A percentile compares a stretch with the other conserved stretches of the same genome.
These are phyloP conservation scores for Amylostereum chailletii DNA, from an alignment of 1,284 basidiomycete species.

Conservation along the genomic window DNA sequence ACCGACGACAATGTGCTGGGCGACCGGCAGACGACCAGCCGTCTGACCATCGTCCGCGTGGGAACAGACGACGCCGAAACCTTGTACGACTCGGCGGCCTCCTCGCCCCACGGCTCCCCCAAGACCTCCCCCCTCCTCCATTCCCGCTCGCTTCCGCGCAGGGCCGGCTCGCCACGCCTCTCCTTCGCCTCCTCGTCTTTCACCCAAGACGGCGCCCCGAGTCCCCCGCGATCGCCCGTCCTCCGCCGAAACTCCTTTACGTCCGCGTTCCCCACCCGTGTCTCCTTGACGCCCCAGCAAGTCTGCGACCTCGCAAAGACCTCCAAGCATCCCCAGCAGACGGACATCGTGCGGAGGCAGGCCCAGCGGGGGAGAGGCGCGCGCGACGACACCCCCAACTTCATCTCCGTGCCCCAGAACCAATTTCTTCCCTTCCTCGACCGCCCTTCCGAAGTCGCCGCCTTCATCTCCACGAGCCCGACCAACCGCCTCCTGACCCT, in stretches of 20 bases:
- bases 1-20: conserved; percentile 11
- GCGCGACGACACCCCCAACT: conserved; percentile 11
- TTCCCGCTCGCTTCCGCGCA: neutral
- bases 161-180: conserved; percentile 4
- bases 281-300: conserved; percentile 16
- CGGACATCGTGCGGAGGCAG: conserved; percentile 4
- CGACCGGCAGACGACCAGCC: conserved; percentile 15
- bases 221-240: conserved; percentile 7
- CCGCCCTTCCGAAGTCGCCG: conserved; percentile 21
- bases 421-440: conserved; percentile 26
- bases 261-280: conserved; percentile 7
- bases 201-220: conserved; percentile 1
- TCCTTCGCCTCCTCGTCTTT: conserved; percentile 11
- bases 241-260: conserved; percentile 8
- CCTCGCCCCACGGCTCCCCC: conserved; percentile 5
- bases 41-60: conserved; percentile 23
- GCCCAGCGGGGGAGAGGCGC: neutral
- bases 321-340: conserved; percentile 8
- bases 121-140: conserved; percentile 8
- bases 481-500: conserved; percentile 22
- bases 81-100: conserved; percentile 5
- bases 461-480: conserved; percentile 19
- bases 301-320: conserved; percentile 17
- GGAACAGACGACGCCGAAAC: conserved; percentile 7
- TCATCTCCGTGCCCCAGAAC: conserved; percentile 19